A percentile compares a stretch with the other conserved stretches of the same genome.
Conservation (phyloP, 2,329 filamentous ascomycete genomes). For the Pseudocercospora eumusae region DNA sequence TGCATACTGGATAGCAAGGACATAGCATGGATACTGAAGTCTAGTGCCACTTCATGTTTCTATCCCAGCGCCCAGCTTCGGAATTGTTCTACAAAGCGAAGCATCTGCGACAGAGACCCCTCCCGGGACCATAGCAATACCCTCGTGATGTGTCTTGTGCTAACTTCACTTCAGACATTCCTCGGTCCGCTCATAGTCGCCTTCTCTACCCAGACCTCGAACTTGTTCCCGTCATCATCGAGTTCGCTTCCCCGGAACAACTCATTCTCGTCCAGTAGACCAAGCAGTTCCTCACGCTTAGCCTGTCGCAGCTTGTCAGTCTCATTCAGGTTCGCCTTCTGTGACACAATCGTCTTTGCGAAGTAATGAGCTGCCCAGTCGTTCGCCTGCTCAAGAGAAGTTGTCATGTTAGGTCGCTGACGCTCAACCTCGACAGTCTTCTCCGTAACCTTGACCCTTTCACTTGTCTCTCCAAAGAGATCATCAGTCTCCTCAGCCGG, state of each 20-base stretch:
- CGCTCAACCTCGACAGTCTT: background rate
- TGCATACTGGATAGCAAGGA: constrained; percentile 1
- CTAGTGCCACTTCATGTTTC: background rate
- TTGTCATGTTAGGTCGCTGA: constrained; percentile 8
- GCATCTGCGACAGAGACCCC: background rate
- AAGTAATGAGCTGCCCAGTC: constrained; percentile 18
- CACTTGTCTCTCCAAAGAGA: background rate
- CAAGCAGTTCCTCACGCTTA: background rate
- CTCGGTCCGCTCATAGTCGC: constrained; percentile 19
- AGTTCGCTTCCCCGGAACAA: background rate
- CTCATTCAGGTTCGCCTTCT: background rate
- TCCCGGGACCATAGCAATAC: background rate
- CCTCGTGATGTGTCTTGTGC: background rate
- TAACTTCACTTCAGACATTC: constrained; percentile 13
- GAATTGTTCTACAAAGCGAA: background rate
- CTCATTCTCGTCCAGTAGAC: constrained; percentile 12
- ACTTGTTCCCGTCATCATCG: constrained; percentile 5
- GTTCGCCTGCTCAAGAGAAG: constrained; percentile 25
- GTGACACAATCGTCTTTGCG: constrained; percentile 12
- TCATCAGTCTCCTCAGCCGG: constrained; percentile 11
- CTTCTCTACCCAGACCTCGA: constrained; percentile 20
- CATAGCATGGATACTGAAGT: background rate
- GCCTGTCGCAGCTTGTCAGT: background rate
- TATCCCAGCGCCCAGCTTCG: background rate
- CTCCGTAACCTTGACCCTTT: background rate